Conservation (phyloP, 768 basidiomycete species). For the Lactarius quietus region DNA sequence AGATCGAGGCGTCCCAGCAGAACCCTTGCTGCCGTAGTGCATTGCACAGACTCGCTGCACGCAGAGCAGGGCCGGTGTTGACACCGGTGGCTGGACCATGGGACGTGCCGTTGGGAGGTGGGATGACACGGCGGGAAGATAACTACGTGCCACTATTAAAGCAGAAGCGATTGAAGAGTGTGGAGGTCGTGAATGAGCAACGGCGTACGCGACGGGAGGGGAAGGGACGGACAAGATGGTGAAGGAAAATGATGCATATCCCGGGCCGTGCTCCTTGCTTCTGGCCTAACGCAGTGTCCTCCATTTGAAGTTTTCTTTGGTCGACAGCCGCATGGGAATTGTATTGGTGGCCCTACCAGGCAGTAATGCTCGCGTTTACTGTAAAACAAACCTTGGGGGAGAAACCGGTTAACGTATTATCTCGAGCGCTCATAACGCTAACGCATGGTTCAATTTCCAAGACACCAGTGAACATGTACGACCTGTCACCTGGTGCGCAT, state of each 20-base stretch:
- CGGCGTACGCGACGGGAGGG: constrained; percentile 68
- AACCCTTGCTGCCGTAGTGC: constrained; percentile 50
- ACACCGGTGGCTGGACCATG: constrained; percentile 40
- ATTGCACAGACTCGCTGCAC: constrained; percentile 40
- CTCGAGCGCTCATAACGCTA: no score
- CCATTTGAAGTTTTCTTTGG: neutral
- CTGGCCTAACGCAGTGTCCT: neutral
- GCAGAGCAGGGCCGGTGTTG: constrained; percentile 38
- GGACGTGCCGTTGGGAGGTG: constrained; percentile 69
- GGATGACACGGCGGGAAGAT: constrained; percentile 53
- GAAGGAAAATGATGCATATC: neutral
- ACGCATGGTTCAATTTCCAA: no score
- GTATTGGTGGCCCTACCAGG: neutral
- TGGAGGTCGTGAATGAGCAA: constrained; percentile 71
- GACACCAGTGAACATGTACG: no score
- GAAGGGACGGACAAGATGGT: constrained; percentile 22
- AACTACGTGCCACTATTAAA: constrained; percentile 67
- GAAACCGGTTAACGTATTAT: no score
- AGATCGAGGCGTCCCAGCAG: constrained; percentile 62
- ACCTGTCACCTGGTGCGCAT: no score
- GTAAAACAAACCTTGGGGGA: no score
- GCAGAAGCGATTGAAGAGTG: constrained; percentile 64
- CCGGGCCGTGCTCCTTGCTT: neutral
- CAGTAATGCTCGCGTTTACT: neutral
- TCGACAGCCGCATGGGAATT: neutral